These are phyloP conservation scores for Eucalyptus cloeziana DNA, from an alignment of 345 rosid genomes.

Conservation along the genomic window DNA sequence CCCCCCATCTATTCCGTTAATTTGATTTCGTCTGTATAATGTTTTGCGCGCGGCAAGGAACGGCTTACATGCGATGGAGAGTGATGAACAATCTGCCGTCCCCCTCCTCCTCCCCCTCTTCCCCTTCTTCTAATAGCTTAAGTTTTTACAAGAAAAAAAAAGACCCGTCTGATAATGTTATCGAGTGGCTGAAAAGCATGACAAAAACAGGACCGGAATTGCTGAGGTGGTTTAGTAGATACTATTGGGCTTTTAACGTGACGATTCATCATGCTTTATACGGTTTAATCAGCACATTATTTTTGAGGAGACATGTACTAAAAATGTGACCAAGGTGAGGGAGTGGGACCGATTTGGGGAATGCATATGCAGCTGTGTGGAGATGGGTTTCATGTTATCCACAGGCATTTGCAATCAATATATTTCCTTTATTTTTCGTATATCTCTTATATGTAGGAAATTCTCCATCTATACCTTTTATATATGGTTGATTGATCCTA, in stretches of 20 bases:
- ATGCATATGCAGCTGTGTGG: not conserved
- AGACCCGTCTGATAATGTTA: not conserved
- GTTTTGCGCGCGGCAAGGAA: not conserved
- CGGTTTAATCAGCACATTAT: not conserved
- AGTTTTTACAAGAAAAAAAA: not conserved
- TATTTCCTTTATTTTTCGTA: not conserved
- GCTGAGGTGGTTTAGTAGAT: not conserved
- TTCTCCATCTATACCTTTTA: not conserved
- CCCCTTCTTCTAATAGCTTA: not conserved
- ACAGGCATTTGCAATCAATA: not conserved
- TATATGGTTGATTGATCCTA: not conserved
- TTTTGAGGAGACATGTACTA: not conserved
- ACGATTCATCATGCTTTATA: not conserved
- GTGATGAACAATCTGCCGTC: not conserved
- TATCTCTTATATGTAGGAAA: not conserved
- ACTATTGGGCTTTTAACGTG: not conserved
- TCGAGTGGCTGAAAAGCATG: not conserved
- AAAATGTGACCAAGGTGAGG: not conserved
- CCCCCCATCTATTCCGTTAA: not conserved
- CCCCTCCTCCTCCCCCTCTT: too few species aligned
- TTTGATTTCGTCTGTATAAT: not conserved
- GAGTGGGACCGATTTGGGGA: not conserved
- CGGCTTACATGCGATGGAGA: not conserved
- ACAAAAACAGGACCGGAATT: not conserved
- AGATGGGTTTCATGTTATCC: not conserved